Evolutionary conservation across 495 filamentous ascomycete species (phyloP).

Genomic region (Chaetomium fimeti): DNA sequence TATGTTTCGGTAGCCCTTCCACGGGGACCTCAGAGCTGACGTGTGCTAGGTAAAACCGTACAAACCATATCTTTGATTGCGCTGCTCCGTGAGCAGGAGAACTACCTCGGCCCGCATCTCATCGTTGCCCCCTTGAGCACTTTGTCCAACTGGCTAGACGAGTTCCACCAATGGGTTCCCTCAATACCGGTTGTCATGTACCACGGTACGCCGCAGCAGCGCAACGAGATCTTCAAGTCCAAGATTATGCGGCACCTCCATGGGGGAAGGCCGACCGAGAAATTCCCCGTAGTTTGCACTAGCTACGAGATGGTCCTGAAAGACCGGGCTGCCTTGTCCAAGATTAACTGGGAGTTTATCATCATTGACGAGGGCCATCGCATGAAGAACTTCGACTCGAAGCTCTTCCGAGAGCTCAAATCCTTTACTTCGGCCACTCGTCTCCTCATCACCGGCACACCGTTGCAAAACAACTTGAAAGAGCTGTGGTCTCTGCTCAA

Average conservation of each 20-base stretch:
- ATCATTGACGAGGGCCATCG: conserved; percentile 98
- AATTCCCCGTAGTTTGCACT: conserved; percentile 89
- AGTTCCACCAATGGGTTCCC: conserved; percentile 88
- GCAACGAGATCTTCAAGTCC: conserved; percentile 66
- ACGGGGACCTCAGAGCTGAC: neutral
- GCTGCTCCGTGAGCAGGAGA: conserved; percentile 79
- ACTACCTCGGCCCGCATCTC: conserved; percentile 78
- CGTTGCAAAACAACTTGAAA: conserved; percentile 90
- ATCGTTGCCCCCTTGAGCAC: conserved; percentile 90
- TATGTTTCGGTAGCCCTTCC: conserved; percentile 20
- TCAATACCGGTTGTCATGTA: conserved; percentile 83
- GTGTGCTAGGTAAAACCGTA: conserved; percentile 66
- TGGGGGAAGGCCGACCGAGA: conserved; percentile 47
- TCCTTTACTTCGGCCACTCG: conserved; percentile 85
- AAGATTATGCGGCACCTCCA: conserved; percentile 58
- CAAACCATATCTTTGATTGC: conserved; percentile 92
- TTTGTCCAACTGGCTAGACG: conserved; percentile 92
- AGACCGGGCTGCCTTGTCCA: conserved; percentile 72
- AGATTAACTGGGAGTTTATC: conserved; percentile 93
- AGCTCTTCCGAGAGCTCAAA: conserved; percentile 81
- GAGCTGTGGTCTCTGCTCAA: conserved; percentile 95
- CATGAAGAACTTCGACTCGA: conserved; percentile 94
- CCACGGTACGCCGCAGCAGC: conserved; percentile 74
- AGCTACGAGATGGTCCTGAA: conserved; percentile 94
- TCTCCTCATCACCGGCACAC: conserved; percentile 91